Base-by-base conservation (phyloP, 2,329 filamentous ascomycete species). In the Monilinia fructigena region DNA sequence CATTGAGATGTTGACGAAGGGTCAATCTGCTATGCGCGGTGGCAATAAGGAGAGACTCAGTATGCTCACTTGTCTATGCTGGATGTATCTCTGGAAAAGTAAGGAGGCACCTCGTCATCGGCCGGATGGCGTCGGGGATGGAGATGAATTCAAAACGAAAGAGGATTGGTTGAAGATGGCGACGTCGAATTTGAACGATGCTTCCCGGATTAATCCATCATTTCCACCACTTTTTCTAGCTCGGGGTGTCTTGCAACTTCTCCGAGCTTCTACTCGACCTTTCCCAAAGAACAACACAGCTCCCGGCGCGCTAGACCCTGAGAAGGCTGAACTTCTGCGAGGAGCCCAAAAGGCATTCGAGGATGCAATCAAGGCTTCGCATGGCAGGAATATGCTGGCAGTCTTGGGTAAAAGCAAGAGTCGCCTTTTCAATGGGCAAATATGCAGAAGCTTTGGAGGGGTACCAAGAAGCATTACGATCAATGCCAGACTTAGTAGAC, bases 301-400 rank as follows among this genome's bases (percentile, higher is more conserved):
- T 16, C 79, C 85, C 1, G 81, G 84, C 6, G 84, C 82, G 11
- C 81, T 89, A 52, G 90, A 93, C 71, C 86, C 87, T 2, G 92
- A 96, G 63, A 76, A 87, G 76, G 85, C 88, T 61, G 93, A 97
- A 72, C 88, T 93, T 50, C 79, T 97, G 69, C 91, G 92, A 72
- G 88, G 90, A 69, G 93, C 95, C 1, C 82, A 94, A 69, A 97
- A 97, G 78, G 92, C 91, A 69, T 99, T 99, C 76, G 95, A 99
- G 70, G 94, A 98, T 77, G 93, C 94, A 3, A 87, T 95, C 61
- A 88, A 92, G 70, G 88, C 91, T 8, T 97, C 94, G 0, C 85
- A 89, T 65, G 89, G 90, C 38, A 91, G 89, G 76, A 99, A 99
- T 75, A 89, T 98, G 82, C 88, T 99, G 82, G 95, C 95, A 0